Evolutionary conservation across 257 asterid genomes (phyloP).

Genomic region (Parsonsia alboflavescens): DNA sequence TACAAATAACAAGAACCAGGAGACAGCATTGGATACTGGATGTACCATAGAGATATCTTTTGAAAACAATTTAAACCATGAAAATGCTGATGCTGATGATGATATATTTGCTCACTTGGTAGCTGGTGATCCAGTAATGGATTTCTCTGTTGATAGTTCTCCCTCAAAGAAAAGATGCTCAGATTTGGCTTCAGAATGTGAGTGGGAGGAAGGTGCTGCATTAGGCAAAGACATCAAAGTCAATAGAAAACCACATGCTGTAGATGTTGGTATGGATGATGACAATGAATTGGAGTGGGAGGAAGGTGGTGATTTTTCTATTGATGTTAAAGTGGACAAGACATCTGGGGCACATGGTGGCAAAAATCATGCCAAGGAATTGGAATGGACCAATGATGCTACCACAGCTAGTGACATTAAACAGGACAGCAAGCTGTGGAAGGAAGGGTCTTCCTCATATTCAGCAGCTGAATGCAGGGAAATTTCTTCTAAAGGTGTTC

Average conservation of each 20-base stretch:
- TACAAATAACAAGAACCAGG: slow-evolving; percentile 26
- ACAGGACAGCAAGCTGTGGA: slow-evolving; percentile 41
- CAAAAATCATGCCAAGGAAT: slow-evolving; percentile 40
- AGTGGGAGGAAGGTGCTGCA: slow-evolving; percentile 61
- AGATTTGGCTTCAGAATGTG: slow-evolving; percentile 49
- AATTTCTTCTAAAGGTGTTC: slow-evolving; percentile 44
- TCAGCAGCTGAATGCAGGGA: slow-evolving; percentile 29
- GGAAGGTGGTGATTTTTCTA: slow-evolving; percentile 32
- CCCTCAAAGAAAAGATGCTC: slow-evolving; percentile 27
- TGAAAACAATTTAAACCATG: slow-evolving; percentile 41
- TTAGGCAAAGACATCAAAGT: slow-evolving; percentile 14
- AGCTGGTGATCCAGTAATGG: slow-evolving; percentile 50
- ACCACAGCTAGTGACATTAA: slow-evolving; percentile 12
- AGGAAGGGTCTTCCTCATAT: slow-evolving; percentile 54
- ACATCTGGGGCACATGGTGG: slow-evolving; percentile 22
- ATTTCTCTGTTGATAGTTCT: slow-evolving; percentile 39
- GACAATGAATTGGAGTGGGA: slow-evolving; percentile 79
- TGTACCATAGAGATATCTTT: slow-evolving; percentile 75
- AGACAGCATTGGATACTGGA: slow-evolving; percentile 30
- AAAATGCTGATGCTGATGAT: slow-evolving; percentile 49
- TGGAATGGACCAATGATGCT: slow-evolving; percentile 64
- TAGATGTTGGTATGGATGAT: slow-evolving; percentile 34
- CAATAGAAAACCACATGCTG: slow-evolving; percentile 19
- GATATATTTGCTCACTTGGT: slow-evolving; percentile 66
- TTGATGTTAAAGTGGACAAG: slow-evolving; percentile 6